A percentile compares a stretch with the other conserved stretches of the same genome.
Evolutionary conservation across 169 alveolate species (phyloP).

Genomic region (Plasmodium ovale): DNA sequence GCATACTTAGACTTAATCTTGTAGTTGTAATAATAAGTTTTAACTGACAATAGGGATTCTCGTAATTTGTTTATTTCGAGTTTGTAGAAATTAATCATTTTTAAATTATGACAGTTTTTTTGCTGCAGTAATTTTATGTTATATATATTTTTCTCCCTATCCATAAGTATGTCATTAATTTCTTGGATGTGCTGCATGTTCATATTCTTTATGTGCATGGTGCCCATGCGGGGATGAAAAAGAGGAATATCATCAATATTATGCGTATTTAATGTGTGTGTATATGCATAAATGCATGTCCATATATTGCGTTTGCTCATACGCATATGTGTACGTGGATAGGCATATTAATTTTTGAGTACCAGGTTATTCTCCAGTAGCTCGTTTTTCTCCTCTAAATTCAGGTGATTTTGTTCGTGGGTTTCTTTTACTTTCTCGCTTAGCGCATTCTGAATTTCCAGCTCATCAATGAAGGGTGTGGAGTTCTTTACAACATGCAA

Average conservation of each 20-base stretch:
- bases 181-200: constrained; percentile 33
- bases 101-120: constrained; percentile 43
- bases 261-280: background rate
- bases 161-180: constrained; percentile 40
- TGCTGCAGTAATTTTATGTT: constrained; percentile 31
- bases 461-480: constrained; percentile 30
- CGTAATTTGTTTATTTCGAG: constrained; percentile 66
- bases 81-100: constrained; percentile 62
- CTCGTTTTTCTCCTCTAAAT: constrained; percentile 38
- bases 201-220: background rate
- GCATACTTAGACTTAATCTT: constrained; percentile 64
- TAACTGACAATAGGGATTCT: constrained; percentile 33
- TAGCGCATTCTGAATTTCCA: constrained; percentile 17
- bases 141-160: constrained; percentile 45
- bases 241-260: background rate
- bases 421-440: constrained; percentile 40
- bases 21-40: constrained; percentile 56
- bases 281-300: background rate
- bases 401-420: constrained; percentile 32
- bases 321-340: background rate
- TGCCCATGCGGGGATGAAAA: background rate
- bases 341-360: background rate
- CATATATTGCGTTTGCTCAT: background rate
- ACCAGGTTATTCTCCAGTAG: constrained; percentile 38
- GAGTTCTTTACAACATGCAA: constrained; percentile 25